Percentiles rank a stretch among this genome's conserved stretches.
phyloP scores from a whole-genome alignment of 257 asterid genomes.

The Dorcoceras hygrometricum region DNA sequence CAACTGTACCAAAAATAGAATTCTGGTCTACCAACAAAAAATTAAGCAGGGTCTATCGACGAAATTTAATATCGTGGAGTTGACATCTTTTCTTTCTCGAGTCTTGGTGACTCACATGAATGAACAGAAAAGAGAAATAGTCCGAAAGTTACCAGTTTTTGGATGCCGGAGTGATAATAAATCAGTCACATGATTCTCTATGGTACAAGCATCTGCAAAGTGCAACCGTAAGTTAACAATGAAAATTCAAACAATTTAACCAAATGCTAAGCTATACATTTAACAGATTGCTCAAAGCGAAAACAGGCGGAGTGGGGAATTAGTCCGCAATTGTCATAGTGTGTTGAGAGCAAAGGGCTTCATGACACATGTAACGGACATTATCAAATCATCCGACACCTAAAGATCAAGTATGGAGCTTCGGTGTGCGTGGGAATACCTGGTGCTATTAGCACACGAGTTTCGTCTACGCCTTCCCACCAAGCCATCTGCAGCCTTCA shows the following conservation, averaged over 20 bases:
- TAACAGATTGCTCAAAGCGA: background rate
- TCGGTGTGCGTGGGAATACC: constrained; percentile 34
- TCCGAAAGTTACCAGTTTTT: constrained; percentile 58
- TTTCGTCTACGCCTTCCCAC: constrained; percentile 67
- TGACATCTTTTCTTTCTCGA: background rate
- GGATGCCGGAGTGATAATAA: constrained; percentile 77
- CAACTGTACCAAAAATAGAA: background rate
- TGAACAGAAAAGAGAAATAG: background rate
- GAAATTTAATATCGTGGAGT: constrained; percentile 7
- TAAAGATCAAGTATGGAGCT: background rate
- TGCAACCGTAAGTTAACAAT: constrained; percentile 20
- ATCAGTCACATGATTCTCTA: constrained; percentile 40
- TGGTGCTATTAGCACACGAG: constrained; percentile 71
- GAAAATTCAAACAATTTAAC: constrained; percentile 22
- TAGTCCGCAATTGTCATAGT: background rate
- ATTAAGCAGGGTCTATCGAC: background rate
- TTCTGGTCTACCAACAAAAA: background rate
- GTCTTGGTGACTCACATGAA: background rate
- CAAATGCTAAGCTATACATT: constrained; percentile 4
- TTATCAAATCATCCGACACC: background rate
- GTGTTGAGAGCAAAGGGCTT: background rate
- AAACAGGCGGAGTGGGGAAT: background rate
- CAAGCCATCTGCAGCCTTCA: constrained; percentile 56
- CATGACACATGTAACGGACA: background rate
- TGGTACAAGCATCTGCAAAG: constrained; percentile 47